Percentiles rank a stretch among this genome's conserved stretches.
Conservation (phyloP, 148 eudicot genomes). For the Rhododendron simsii region DNA sequence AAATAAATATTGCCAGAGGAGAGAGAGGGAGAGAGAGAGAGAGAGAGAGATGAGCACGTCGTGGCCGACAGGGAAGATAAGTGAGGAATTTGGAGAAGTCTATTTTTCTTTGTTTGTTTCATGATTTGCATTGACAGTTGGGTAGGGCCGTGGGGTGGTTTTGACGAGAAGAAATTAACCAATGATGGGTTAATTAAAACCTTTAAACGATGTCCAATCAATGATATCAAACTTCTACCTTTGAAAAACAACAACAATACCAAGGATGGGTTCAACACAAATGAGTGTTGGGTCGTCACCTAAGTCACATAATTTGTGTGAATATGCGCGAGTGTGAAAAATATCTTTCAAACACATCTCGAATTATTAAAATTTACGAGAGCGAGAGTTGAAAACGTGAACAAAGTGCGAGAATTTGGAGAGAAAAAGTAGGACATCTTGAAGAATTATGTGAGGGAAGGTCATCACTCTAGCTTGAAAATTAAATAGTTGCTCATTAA, state of each 20-base stretch:
- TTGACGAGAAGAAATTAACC: background rate
- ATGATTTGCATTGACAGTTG: background rate
- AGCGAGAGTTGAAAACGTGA: background rate
- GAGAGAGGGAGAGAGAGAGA: background rate
- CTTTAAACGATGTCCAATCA: background rate
- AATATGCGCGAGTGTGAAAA: background rate
- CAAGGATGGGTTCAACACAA: background rate
- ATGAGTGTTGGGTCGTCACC: background rate
- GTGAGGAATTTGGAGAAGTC: background rate
- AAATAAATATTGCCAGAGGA: no score
- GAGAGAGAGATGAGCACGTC: background rate
- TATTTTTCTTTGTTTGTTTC: background rate
- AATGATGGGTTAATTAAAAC: no score
- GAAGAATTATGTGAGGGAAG: no score
- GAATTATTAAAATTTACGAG: no score
- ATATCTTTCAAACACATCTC: no score
- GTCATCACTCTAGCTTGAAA: background rate
- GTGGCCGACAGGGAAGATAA: background rate
- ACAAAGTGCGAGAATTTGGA: background rate
- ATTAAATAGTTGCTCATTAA: no score
- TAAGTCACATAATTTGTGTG: no score
- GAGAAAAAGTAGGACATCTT: no score
- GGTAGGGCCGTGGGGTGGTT: background rate
- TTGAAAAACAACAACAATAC: background rate
- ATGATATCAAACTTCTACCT: background rate